Evolutionary conservation across 257 asterid genomes (phyloP), one percentile per base, ranked within the genome.

Genomic region (Lycium barbarum): DNA sequence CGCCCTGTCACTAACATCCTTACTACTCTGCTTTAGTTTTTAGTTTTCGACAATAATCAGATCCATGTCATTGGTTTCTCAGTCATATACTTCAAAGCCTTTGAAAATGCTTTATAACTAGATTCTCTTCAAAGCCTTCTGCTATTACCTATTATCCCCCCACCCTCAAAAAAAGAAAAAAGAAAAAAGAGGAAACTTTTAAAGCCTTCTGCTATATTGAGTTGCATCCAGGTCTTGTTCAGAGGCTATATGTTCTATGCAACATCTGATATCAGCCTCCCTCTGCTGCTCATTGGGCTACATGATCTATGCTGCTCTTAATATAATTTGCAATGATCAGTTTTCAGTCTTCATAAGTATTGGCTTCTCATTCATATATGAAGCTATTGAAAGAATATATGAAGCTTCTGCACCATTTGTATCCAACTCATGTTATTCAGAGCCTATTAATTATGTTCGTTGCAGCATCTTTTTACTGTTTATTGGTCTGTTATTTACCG

Each of bases 31-130:
- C 62, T 22, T 12, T 22, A 22, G 43, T 74, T 9, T 73, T 73
- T 49, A 20, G 80, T 74, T 47, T 49, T 26, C 1, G n/a, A 74
- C 1, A 20, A 11, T 22, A 74, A 12, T 49, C 22, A 6, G 62
- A 22, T 74, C 36, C 43, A 74, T 74, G 7, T 13, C 45, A 22
- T 74, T 74, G 62, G 81, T 49, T 74, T 74, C 22, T 74, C 43
- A 72, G 17, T 7, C 17, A 73, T 45, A 18, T n/a, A 2, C 38
- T 45, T 72, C 10, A 6, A 71, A 2, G 79, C 36, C 80, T 10
- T 9, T 11, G 80, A n/a, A 72, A 72, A 5, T 72, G 18, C 10
- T 2, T 45, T 10, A 73, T 36, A 73, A 73, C n/a, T n/a, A n/a
- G n/a, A n/a, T n/a, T n/a, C n/a, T n/a, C n/a, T n/a, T n/a, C n/a